A percentile compares a stretch with the other conserved stretches of the same genome.
These are phyloP conservation scores for Crithidia bombi DNA, from an alignment of 208 protist species.

Conservation along the genomic window DNA sequence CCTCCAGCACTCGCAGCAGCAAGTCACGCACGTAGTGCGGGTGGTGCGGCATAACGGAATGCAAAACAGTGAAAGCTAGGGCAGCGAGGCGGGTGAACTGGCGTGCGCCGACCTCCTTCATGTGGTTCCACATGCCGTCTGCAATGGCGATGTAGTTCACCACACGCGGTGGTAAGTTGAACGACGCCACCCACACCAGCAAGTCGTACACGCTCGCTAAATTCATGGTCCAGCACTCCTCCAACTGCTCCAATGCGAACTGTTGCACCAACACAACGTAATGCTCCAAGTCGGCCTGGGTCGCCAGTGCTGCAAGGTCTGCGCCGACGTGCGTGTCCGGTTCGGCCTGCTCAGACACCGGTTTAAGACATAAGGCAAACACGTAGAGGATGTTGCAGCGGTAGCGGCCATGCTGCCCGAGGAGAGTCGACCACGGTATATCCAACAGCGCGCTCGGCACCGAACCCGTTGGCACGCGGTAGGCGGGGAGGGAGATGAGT, in stretches of 20 bases:
- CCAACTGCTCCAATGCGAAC: slow-evolving; percentile 67
- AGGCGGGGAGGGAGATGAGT: slow-evolving; percentile 26
- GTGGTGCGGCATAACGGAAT: slow-evolving; percentile 41
- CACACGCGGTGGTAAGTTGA: slow-evolving; percentile 18
- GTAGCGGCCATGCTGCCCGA: slow-evolving; percentile 64
- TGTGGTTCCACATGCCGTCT: slow-evolving; percentile 62
- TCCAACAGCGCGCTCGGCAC: slow-evolving; percentile 45
- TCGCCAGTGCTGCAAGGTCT: neutral
- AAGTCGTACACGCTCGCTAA: slow-evolving; percentile 76
- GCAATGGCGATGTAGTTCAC: slow-evolving; percentile 51
- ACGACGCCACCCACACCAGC: slow-evolving; percentile 57
- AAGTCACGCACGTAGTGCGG: slow-evolving; percentile 45
- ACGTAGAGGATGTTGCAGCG: slow-evolving; percentile 68
- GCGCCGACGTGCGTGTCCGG: neutral
- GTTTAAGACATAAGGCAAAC: slow-evolving; percentile 24
- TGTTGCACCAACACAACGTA: slow-evolving; percentile 42
- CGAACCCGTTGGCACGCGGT: slow-evolving; percentile 33
- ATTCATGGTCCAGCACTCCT: slow-evolving; percentile 79
- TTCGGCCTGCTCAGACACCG: neutral
- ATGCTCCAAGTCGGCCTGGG: neutral
- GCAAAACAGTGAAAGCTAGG: slow-evolving; percentile 67
- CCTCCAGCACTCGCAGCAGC: slow-evolving; percentile 36
- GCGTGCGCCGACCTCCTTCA: slow-evolving; percentile 67
- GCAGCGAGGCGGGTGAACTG: slow-evolving; percentile 59
- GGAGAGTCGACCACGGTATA: slow-evolving; percentile 55